Evolutionary conservation across 805 yeast species (phyloP).

Genomic region (Candida coquimbonensis): DNA sequence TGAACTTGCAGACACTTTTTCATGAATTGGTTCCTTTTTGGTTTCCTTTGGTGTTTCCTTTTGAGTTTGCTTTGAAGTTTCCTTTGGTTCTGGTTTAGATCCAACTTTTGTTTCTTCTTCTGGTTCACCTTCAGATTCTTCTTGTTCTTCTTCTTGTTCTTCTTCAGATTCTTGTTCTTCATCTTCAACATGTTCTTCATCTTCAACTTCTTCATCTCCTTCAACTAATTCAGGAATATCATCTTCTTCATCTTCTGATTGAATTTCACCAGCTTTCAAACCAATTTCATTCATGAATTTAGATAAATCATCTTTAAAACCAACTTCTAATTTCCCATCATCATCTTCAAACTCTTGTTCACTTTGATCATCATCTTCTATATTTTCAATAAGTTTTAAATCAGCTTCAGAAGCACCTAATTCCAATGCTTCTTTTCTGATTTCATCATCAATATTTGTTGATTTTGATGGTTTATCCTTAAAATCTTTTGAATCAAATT

Average conservation of each 20-base stretch:
- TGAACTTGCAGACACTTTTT: conserved; percentile 26
- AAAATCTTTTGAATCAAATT: neutral
- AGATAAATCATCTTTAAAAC: conserved; percentile 47
- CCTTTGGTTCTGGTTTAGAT: conserved; percentile 15
- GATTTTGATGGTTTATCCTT: neutral
- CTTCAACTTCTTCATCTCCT: conserved; percentile 22
- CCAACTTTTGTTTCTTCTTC: conserved; percentile 13
- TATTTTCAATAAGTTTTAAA: conserved; percentile 50
- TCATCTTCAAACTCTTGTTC: conserved; percentile 41
- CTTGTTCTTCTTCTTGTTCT: conserved; percentile 20
- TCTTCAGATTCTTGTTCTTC: conserved; percentile 17
- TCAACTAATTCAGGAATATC: conserved; percentile 36
- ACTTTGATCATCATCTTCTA: conserved; percentile 38
- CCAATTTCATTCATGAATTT: conserved; percentile 66
- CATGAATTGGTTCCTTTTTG: conserved; percentile 20
- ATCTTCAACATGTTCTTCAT: conserved; percentile 22
- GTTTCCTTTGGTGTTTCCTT: conserved; percentile 16
- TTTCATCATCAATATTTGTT: conserved; percentile 15
- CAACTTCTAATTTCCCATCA: conserved; percentile 28
- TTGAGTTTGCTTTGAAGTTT: conserved; percentile 12
- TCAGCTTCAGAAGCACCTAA: conserved; percentile 88
- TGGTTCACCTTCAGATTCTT: conserved; percentile 14
- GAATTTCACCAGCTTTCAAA: conserved; percentile 32
- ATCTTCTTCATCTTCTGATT: conserved; percentile 29
- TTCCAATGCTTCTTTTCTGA: conserved; percentile 69